Percentiles rank a stretch among this genome's conserved stretches.
phyloP scores from a whole-genome alignment of 169 alveolate genomes.

The Cryptosporidium sp. region DNA sequence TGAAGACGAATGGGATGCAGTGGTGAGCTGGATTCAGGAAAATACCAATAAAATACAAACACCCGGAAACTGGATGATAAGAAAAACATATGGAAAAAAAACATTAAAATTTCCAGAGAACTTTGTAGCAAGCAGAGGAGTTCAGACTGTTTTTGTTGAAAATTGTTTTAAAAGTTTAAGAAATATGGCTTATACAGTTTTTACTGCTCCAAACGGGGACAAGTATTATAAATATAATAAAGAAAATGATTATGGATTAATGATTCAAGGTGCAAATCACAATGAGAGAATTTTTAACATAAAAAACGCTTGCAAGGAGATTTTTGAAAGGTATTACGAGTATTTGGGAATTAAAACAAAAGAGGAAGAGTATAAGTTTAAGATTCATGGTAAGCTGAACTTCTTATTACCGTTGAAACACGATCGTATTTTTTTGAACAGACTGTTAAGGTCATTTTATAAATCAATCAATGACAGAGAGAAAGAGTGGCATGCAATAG shows the following conservation, averaged over 20 bases:
- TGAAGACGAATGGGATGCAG: conserved; percentile 65
- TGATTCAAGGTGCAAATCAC: conserved; percentile 47
- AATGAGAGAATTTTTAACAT: conserved; percentile 12
- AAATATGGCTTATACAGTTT: conserved; percentile 16
- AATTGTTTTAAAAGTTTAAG: conserved; percentile 21
- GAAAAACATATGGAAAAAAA: neutral
- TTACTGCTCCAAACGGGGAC: conserved; percentile 67
- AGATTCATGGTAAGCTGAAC: neutral
- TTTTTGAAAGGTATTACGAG: conserved; percentile 40
- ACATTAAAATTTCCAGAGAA: neutral
- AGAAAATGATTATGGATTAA: conserved; percentile 18
- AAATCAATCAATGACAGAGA: conserved; percentile 17
- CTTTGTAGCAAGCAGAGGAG: conserved; percentile 46
- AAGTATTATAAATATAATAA: conserved; percentile 30
- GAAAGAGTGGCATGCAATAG: conserved; percentile 48
- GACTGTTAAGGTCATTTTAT: conserved; percentile 23
- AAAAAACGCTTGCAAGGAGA: conserved; percentile 7
- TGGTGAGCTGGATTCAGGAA: conserved; percentile 35
- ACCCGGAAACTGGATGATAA: conserved; percentile 17
- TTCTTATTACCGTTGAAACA: conserved; percentile 42
- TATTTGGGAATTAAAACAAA: conserved; percentile 28
- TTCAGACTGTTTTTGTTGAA: conserved; percentile 4
- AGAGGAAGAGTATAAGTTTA: conserved; percentile 9
- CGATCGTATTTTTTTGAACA: conserved; percentile 17
- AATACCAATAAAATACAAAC: neutral